Evolutionary conservation across 805 yeast genomes (phyloP).

Genomic region (Wickerhamiella qilinensis): DNA sequence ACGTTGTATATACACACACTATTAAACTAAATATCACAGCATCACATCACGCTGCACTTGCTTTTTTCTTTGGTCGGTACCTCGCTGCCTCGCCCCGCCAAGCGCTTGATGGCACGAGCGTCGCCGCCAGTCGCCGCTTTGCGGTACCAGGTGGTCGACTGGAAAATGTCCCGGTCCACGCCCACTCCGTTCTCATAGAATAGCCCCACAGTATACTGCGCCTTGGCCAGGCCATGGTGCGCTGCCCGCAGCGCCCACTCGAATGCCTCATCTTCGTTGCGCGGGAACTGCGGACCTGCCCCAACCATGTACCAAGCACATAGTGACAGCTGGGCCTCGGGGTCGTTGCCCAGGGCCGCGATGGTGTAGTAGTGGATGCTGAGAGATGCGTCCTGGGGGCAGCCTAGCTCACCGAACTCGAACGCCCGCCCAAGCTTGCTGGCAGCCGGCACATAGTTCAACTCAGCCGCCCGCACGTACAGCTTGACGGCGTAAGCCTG

Average conservation of each 20-base stretch:
- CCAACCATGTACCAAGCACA: conserved; percentile 97
- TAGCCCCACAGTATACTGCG: conserved; percentile 71
- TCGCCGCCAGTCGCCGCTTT: conserved; percentile 53
- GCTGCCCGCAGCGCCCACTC: conserved; percentile 93
- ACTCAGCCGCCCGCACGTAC: conserved; percentile 73
- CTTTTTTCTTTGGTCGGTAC: background rate
- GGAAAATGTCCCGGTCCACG: conserved; percentile 38
- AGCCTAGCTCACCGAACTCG: conserved; percentile 56
- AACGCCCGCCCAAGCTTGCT: conserved; percentile 67
- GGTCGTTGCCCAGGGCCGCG: conserved; percentile 79
- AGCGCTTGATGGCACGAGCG: conserved; percentile 29
- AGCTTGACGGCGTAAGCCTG: conserved; percentile 69
- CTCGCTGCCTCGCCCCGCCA: conserved; percentile 9
- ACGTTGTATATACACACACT: no score
- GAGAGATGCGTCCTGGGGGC: conserved; percentile 61
- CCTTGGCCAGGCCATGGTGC: conserved; percentile 53
- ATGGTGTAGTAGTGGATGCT: conserved; percentile 86
- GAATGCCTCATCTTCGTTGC: conserved; percentile 72
- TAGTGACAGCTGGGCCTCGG: conserved; percentile 78
- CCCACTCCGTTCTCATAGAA: conserved; percentile 84
- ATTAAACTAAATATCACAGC: no score
- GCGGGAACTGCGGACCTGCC: conserved; percentile 61
- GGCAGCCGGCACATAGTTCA: conserved; percentile 72
- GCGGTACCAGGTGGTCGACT: conserved; percentile 59
- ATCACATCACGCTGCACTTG: background rate